A percentile compares a stretch with the other conserved stretches of the same genome.
phyloP scores from a whole-genome alignment of 352 stramenopile species.

The Phytophthora constricta region DNA sequence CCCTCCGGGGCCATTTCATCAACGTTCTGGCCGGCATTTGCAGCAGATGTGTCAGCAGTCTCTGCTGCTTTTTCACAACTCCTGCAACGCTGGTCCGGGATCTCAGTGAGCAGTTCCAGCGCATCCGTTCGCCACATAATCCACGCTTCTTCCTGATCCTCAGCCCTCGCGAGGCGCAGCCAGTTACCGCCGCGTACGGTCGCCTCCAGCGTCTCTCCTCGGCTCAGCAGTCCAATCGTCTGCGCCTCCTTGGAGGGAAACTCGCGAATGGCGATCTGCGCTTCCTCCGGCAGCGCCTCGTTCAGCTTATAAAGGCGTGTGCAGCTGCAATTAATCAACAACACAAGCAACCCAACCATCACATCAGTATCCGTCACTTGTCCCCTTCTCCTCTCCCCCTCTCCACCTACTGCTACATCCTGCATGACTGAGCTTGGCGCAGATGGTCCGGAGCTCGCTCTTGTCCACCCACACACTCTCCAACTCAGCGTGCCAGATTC shows the following conservation, averaged over 20 bases:
- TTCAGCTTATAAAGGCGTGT: slow-evolving; percentile 75
- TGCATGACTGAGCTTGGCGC: slow-evolving; percentile 46
- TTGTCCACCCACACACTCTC: slow-evolving; percentile 66
- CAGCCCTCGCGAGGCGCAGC: slow-evolving; percentile 48
- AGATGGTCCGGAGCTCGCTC: slow-evolving; percentile 51
- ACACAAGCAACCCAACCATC: slow-evolving; percentile 16
- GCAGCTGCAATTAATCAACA: slow-evolving; percentile 18
- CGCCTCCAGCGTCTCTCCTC: slow-evolving; percentile 62
- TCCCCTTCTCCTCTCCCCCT: not conserved
- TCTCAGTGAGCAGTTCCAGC: slow-evolving; percentile 56
- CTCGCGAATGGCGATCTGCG: slow-evolving; percentile 68
- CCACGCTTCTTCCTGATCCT: slow-evolving; percentile 43
- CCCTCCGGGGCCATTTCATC: not conserved
- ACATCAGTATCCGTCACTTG: slow-evolving; percentile 4
- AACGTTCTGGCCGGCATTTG: not conserved
- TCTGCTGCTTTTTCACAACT: slow-evolving; percentile 23
- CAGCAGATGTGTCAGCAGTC: not conserved
- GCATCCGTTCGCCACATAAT: slow-evolving; percentile 75
- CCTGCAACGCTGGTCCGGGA: slow-evolving; percentile 28
- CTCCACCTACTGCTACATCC: slow-evolving; percentile 53
- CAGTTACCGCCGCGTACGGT: slow-evolving; percentile 53
- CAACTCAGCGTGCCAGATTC: slow-evolving; percentile 54
- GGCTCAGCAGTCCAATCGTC: slow-evolving; percentile 56
- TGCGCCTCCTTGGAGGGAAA: slow-evolving; percentile 73
- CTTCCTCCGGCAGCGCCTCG: slow-evolving; percentile 57